Evolutionary conservation across 2,329 filamentous ascomycete genomes (phyloP).

Genomic region (Fusarium concolor): DNA sequence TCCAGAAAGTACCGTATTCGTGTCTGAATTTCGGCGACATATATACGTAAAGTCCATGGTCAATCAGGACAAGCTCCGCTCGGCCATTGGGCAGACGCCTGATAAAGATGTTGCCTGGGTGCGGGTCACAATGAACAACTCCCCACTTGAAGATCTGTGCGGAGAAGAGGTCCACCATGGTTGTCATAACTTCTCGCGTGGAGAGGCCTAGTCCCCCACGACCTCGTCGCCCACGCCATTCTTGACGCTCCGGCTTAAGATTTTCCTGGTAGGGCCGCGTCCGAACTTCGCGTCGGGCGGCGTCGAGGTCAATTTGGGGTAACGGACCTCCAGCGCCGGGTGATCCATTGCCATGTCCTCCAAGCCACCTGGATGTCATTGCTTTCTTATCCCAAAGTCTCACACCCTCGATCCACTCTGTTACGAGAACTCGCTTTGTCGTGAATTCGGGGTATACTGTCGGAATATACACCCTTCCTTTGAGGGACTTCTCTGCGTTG

Average conservation of each 20-base stretch:
- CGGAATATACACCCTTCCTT: constrained; percentile 87
- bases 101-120: constrained; percentile 97
- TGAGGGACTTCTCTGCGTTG: constrained; percentile 78
- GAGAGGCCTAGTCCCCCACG: constrained; percentile 86
- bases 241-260: constrained; percentile 82
- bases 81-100: constrained; percentile 84
- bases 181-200: constrained; percentile 90
- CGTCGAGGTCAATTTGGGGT: constrained; percentile 60
- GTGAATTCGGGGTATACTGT: constrained; percentile 85
- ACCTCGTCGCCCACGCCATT: constrained; percentile 78
- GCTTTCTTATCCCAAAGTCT: constrained; percentile 91
- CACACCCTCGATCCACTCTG: constrained; percentile 97
- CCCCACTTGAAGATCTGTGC: constrained; percentile 99
- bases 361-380: constrained; percentile 81
- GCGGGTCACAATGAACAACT: constrained; percentile 93
- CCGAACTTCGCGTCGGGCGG: constrained; percentile 59
- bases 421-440: constrained; percentile 86
- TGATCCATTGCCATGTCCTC: constrained; percentile 79
- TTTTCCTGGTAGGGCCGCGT: constrained; percentile 66
- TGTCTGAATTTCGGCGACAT: constrained; percentile 86
- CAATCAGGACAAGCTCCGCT: constrained; percentile 92
- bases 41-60: constrained; percentile 95
- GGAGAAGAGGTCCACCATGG: constrained; percentile 96
- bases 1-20: constrained; percentile 93
- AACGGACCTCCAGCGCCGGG: constrained; percentile 80